Evolutionary conservation across 2,329 filamentous ascomycete species (phyloP).

Genomic region (Fusarium albosuccineum): DNA sequence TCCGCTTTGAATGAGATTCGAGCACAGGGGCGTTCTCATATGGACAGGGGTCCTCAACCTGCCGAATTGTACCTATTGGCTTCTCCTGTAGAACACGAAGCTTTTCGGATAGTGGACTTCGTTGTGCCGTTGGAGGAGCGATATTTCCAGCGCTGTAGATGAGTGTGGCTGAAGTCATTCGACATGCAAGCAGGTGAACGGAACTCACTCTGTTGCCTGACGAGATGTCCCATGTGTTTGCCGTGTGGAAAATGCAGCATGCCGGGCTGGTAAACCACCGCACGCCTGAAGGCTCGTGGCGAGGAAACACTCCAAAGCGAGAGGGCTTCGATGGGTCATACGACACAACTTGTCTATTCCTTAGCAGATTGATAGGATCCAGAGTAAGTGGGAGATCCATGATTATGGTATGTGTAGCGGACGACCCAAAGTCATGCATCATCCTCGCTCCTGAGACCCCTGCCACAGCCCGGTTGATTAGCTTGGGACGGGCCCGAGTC

Average conservation of each 20-base stretch:
- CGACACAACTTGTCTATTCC: slow-evolving; percentile 66
- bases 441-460: slow-evolving; percentile 75
- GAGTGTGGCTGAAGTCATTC: slow-evolving; percentile 74
- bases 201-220: not conserved
- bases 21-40: slow-evolving; percentile 11
- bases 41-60: not conserved
- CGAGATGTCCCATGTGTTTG: slow-evolving; percentile 73
- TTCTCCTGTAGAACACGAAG: no score
- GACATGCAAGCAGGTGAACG: slow-evolving; percentile 75
- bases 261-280: slow-evolving; percentile 77
- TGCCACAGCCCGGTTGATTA: slow-evolving; percentile 61
- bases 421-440: slow-evolving; percentile 83
- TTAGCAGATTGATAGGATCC: slow-evolving; percentile 71
- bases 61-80: no score
- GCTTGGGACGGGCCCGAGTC: not conserved
- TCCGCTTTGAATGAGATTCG: not conserved
- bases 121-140: slow-evolving; percentile 33
- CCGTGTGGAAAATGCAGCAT: slow-evolving; percentile 79
- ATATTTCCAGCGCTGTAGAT: slow-evolving; percentile 76
- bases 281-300: slow-evolving; percentile 67
- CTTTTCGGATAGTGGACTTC: not conserved
- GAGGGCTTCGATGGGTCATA: slow-evolving; percentile 70
- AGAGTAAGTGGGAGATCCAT: slow-evolving; percentile 77
- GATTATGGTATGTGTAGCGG: slow-evolving; percentile 72
- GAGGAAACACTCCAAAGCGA: slow-evolving; percentile 76